Evolutionary conservation across 331 rosid genomes (phyloP), one percentile per base, ranked within the genome.

Genomic region (Pyracantha coccinea): DNA sequence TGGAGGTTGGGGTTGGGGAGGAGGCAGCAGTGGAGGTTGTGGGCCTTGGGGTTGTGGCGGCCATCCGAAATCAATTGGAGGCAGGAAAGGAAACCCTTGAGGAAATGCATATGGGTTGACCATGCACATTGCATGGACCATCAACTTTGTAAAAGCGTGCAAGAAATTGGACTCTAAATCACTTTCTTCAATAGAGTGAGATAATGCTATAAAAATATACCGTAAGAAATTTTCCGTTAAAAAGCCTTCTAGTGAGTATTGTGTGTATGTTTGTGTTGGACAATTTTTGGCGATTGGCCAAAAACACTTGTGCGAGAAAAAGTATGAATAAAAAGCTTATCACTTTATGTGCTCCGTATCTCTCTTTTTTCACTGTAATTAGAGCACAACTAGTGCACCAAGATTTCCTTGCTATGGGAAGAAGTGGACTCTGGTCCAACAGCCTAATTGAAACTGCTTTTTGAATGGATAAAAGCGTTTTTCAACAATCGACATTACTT

Each of bases 41-140:
- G 57, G 78, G 86, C 66, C 45, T 57, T 78, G 83, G 86, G 83
- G 87, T 11, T 83, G 87, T 38, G 33, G 77, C 19, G 79, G 71
- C 27, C 71, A 24, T 19, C 27, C 28, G 8, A 78, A 78, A 44
- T 63, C 82, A 58, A 57, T 44, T 27, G 80, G 70, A 24, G 52
- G 55, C 32, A 20, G 38, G 4, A 77, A 63, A 52, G 64, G 14
- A 32, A 45, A 32, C 3, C 68, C 73, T 25, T 33, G 21, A 60
- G 17, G 20, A 2, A 63, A 28, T 5, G 23, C 44, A 15, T 17
- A 17, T 60, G 11, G 33, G 15, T 25, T 60, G 16, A 24, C 0
- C 4, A n/a, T 8, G 3, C 23, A 60, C 16, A 12, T 20, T 29
- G 64, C 69, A 55, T 66, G 82, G 8, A 71, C 5, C 20, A 20